phyloP scores from a whole-genome alignment of 176 grass and related monocot species.

The Hordeum marinum region DNA sequence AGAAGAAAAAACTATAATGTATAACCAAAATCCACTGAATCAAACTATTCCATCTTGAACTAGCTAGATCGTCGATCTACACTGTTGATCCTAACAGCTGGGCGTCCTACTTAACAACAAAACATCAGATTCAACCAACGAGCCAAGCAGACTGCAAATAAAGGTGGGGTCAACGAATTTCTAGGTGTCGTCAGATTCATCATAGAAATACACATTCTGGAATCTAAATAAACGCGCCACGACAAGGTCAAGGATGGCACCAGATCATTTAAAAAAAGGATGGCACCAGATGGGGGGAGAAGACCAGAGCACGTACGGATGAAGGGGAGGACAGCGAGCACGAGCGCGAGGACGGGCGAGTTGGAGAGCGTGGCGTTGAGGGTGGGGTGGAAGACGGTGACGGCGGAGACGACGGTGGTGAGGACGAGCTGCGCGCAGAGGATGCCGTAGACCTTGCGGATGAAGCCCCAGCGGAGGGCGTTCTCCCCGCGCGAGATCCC shows the following conservation, averaged over 20 bases:
- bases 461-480: constrained; percentile 94
- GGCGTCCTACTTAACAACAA: not conserved
- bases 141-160: not conserved
- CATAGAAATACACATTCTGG: not conserved
- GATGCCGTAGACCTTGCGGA: constrained; percentile 99
- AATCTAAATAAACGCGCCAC: not conserved
- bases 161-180: not conserved
- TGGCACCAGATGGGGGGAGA: not conserved
- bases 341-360: constrained; percentile 55
- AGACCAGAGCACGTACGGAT: constrained; percentile 42
- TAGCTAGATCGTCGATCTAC: constrained; percentile 19
- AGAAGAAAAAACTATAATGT: not conserved
- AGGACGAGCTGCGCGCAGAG: constrained; percentile 90
- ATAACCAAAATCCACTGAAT: not conserved
- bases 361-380: constrained; percentile 68
- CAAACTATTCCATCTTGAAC: not conserved
- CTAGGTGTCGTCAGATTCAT: not conserved
- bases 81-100: not conserved
- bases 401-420: constrained; percentile 75
- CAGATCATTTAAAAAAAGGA: not conserved
- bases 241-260: not conserved
- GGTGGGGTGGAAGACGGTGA: constrained; percentile 71
- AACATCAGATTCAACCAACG: constrained; percentile 1
- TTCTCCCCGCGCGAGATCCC: constrained; percentile 83
- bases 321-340: constrained; percentile 69